Evolutionary conservation across 2,329 filamentous ascomycete genomes (phyloP).

Genomic region (Cordyceps cicadae): DNA sequence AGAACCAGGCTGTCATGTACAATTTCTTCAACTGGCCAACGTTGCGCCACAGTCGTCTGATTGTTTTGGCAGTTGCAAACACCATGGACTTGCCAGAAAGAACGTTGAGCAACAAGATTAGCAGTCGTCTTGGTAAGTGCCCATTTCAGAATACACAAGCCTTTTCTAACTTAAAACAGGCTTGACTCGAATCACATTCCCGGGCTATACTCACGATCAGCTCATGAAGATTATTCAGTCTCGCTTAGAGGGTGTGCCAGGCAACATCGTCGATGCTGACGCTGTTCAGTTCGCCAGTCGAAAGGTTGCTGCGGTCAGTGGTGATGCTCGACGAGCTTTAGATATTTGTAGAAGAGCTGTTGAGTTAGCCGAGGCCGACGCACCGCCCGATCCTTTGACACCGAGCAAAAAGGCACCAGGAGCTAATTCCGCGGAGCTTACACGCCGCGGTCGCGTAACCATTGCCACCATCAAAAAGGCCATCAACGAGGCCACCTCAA

Average conservation of each 20-base stretch:
- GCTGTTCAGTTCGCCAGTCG: constrained; percentile 93
- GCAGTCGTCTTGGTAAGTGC: constrained; percentile 62
- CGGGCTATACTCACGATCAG: constrained; percentile 94
- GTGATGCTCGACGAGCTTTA: constrained; percentile 82
- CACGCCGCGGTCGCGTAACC: constrained; percentile 56
- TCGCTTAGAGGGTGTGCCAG: constrained; percentile 79
- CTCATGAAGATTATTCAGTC: constrained; percentile 96
- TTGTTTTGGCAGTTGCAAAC: constrained; percentile 95
- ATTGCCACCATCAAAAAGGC: constrained; percentile 90
- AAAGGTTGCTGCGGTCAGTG: constrained; percentile 93
- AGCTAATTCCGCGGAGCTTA: constrained; percentile 19
- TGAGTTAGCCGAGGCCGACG: constrained; percentile 79
- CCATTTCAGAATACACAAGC: neutral
- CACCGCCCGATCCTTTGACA: constrained; percentile 42
- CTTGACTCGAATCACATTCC: constrained; percentile 90
- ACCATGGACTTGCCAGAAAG: constrained; percentile 97
- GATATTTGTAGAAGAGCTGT: constrained; percentile 95
- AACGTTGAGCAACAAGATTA: constrained; percentile 97
- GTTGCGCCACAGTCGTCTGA: constrained; percentile 79
- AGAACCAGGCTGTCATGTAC: constrained; percentile 99
- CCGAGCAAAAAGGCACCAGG: constrained; percentile 47
- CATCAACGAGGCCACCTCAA: constrained; percentile 90
- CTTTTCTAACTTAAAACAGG: constrained; percentile 31
- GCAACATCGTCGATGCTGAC: constrained; percentile 83
- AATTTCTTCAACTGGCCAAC: constrained; percentile 99